Conservation (phyloP, 495 filamentous ascomycete genomes). For the Lentithecium fluviatile region DNA sequence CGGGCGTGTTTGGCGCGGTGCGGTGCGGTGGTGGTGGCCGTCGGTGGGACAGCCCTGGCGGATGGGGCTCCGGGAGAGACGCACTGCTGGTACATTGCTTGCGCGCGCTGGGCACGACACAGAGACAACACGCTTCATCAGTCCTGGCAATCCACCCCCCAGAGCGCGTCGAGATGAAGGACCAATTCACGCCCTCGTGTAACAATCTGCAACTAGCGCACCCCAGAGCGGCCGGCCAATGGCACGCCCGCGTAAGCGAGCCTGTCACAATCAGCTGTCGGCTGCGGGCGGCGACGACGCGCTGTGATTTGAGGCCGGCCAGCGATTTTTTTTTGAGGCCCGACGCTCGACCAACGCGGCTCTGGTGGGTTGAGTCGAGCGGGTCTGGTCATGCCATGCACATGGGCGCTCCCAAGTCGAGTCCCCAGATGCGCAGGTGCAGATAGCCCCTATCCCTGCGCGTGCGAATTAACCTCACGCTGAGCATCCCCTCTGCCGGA, state of each 20-base stretch:
- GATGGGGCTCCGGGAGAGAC: conserved; percentile 2
- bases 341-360: too few relatives aligned
- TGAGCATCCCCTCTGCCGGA: conserved; percentile 5
- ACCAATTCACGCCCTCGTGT: background rate
- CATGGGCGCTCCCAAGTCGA: background rate
- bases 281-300: background rate
- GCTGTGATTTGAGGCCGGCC: background rate
- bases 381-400: too few relatives aligned
- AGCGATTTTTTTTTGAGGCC: too few relatives aligned
- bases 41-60: conserved; percentile 23
- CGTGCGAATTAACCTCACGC: too few relatives aligned
- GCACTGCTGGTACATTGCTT: background rate
- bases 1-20: background rate
- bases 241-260: background rate
- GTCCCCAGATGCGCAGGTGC: background rate
- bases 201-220: background rate
- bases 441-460: too few relatives aligned
- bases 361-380: too few relatives aligned
- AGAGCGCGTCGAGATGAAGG: background rate
- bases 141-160: too few relatives aligned
- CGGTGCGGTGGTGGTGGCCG: conserved; percentile 16
- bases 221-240: background rate
- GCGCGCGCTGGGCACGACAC: background rate
- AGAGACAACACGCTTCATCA: too few relatives aligned
- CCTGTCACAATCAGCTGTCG: background rate